These are phyloP conservation scores for Botrytis porri DNA, from an alignment of 2,329 filamentous ascomycete species.

Conservation along the genomic window DNA sequence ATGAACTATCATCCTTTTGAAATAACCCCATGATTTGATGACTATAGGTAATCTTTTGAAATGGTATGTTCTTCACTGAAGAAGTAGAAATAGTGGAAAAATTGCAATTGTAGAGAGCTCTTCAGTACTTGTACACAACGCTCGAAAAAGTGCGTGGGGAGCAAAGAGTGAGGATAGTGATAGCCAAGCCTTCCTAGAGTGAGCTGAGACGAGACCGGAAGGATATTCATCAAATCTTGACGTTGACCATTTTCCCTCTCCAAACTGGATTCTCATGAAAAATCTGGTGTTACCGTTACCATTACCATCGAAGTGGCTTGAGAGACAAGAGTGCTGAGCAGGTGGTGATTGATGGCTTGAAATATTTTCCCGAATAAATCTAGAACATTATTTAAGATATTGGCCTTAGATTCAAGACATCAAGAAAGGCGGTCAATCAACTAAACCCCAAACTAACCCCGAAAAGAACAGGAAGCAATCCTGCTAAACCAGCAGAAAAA, in stretches of 20 bases:
- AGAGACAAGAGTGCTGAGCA: background rate
- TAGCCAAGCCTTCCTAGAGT: background rate
- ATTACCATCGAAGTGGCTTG: background rate
- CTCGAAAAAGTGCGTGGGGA: background rate
- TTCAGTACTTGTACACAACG: background rate
- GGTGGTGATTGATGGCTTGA: background rate
- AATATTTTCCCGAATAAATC: background rate
- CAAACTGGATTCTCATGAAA: background rate
- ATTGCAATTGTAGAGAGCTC: background rate
- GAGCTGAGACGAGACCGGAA: background rate
- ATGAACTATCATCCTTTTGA: background rate
- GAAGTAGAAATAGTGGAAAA: background rate
- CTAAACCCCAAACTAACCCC: no score
- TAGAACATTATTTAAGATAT: background rate
- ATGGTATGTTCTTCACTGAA: background rate
- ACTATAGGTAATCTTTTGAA: background rate
- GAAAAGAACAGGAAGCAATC: background rate
- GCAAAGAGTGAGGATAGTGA: background rate
- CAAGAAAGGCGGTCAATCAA: background rate
- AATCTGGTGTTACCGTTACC: constrained; percentile 1
- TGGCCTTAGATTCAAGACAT: background rate
- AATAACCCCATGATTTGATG: background rate
- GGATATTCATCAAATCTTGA: background rate
- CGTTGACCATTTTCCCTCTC: background rate
- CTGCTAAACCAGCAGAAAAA: background rate